Evolutionary conservation across 2,329 filamentous ascomycete genomes (phyloP), one percentile per base, ranked within the genome.

Genomic region (Verticillium albo-atrum): DNA sequence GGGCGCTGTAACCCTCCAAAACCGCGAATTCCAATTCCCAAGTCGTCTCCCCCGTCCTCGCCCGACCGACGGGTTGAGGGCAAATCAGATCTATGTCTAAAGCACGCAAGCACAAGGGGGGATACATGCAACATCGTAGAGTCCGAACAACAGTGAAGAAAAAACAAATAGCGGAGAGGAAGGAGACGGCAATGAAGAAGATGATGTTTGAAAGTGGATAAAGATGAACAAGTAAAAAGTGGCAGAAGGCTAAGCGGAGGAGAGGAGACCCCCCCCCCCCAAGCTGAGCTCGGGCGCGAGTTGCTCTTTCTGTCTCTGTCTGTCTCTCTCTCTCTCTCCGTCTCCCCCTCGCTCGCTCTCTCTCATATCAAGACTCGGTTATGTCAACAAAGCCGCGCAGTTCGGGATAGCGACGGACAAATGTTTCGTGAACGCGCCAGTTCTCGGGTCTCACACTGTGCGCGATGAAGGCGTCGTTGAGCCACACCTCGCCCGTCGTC

Each of bases 361-460:
- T n/a, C 10, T 25, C 52, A 34, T 25, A 30, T 51, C 57, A 65
- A 59, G 42, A 50, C 42, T 59, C 55, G n/a, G 25, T 56, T 15
- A 26, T 9, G 25, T 61, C 60, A 55, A 65, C 63, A 57, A 65
- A 54, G 51, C 64, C 58, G 50, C 60, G 60, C 42, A 71, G 61
- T 53, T 68, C 66, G 42, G 67, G 67, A 62, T 70, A 71, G 62
- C 68, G 67, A 61, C 64, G 59, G 47, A 60, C 57, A 47, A 68
- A 70, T 51, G 64, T 61, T 55, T 68, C 65, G 28, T 65, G 61
- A 54, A 70, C 60, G 26, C 62, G 65, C 68, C 66, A 69, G 35
- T 69, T 68, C 52, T 68, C 63, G 59, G 64, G 58, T 55, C 66
- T 59, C 63, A 67, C 64, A 59, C 65, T 57, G 57, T 70, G 62